Evolutionary conservation across 2,329 filamentous ascomycete species (phyloP), one percentile per base, ranked within the genome.

Genomic region (Tolypocladium tropicale): DNA sequence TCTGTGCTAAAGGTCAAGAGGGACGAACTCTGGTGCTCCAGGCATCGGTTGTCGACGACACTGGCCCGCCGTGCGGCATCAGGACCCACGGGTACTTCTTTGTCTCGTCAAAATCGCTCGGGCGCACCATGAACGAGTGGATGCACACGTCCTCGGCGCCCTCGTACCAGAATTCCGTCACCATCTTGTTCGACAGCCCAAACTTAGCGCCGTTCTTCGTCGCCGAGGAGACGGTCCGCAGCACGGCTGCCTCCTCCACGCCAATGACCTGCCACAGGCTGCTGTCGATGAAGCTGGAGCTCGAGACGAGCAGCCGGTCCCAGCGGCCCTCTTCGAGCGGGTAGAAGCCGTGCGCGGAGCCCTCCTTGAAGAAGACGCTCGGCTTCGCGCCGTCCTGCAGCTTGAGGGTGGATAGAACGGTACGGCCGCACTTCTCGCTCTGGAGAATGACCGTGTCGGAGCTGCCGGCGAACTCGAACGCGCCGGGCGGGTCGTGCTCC

Each of bases 41-140:
- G 52, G 72, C 68, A 59, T 84, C 78, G n/a, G 71, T 71, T 76
- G 76, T 81, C 2, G 78, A 71, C 3, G 67, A 65, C 55, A 75
- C 74, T 0, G 81, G 73, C 0, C 70, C 71, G 11, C 69, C 73
- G 34, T 75, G 73, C 12, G 73, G 65, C 18, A 70, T 59, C 4
- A 76, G 48, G 0, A 70, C 66, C 55, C 74, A 62, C 2, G 74
- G 75, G 21, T 74, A 72, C 53, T 66, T 70, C 55, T 66, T 68
- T 6, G 5, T 58, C 11, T 65, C 58, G 53, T 74, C 70, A 58
- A 76, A 74, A 37, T 66, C 57, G 52, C 67, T 67, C 5, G 74
- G 74, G 28, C 65, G 68, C 11, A 76, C 54, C 30, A 76, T 65
- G 62, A 72, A 75, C 0, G 70, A 68, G 34, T 76, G 74, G 6